A percentile compares a stretch with the other conserved stretches of the same genome.
Conservation (phyloP, 768 basidiomycete genomes). For the Lactifluus volemus region DNA sequence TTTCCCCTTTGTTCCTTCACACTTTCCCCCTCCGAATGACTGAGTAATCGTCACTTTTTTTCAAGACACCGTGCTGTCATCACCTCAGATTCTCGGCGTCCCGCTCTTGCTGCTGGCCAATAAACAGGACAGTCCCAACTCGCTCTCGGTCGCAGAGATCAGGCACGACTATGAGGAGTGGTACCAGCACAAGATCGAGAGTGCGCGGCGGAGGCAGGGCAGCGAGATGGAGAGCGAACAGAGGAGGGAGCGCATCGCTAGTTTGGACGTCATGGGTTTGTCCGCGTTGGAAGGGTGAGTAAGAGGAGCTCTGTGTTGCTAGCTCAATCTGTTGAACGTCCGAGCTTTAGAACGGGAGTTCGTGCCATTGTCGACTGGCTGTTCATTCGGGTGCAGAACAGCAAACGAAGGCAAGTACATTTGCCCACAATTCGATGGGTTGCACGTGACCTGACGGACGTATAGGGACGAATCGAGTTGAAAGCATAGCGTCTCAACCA, state of each 20-base stretch:
- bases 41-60: too few relatives aligned
- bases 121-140: constrained; percentile 81
- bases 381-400: constrained; percentile 89
- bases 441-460: neutral
- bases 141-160: constrained; percentile 85
- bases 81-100: constrained; percentile 82
- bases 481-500: neutral
- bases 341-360: constrained; percentile 62
- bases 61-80: constrained; percentile 72
- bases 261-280: constrained; percentile 68
- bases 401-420: constrained; percentile 45
- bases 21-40: too few relatives aligned
- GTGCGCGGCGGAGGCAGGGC: constrained; percentile 44
- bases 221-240: constrained; percentile 26
- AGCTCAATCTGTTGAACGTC: neutral
- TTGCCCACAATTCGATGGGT: neutral
- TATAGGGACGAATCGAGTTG: constrained; percentile 10
- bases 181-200: constrained; percentile 69
- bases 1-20: neutral
- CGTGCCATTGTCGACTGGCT: constrained; percentile 91
- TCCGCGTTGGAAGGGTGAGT: constrained; percentile 92
- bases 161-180: constrained; percentile 83
- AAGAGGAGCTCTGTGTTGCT: constrained; percentile 19
- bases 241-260: constrained; percentile 35
- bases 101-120: constrained; percentile 91